Conservation (phyloP, 805 yeast species). For the Kazachstania taianensis region DNA sequence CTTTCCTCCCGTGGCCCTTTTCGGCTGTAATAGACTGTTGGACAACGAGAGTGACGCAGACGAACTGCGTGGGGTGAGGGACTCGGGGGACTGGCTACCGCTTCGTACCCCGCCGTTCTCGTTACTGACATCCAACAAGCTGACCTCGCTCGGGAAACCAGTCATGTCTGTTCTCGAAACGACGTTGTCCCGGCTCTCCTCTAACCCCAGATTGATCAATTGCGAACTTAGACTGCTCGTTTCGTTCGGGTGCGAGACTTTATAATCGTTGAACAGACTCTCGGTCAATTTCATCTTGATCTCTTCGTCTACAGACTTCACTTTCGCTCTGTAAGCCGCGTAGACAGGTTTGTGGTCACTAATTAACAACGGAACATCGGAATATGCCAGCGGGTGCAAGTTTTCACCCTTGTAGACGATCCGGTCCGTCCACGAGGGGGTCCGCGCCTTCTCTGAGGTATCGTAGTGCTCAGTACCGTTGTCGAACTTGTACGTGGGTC, state of each 20-base stretch:
- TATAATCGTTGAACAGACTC: constrained; percentile 50
- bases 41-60: constrained; percentile 2
- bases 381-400: constrained; percentile 57
- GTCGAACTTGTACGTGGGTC: constrained; percentile 90
- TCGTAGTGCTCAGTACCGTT: constrained; percentile 75
- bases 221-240: constrained; percentile 13
- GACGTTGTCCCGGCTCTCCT: constrained; percentile 2
- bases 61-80: constrained; percentile 4
- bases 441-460: constrained; percentile 81
- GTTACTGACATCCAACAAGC: constrained; percentile 9
- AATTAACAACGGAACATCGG: constrained; percentile 49
- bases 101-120: not conserved
- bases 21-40: constrained; percentile 6
- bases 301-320: constrained; percentile 58
- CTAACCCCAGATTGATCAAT: constrained; percentile 11
- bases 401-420: constrained; percentile 54
- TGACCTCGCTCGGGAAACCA: constrained; percentile 3
- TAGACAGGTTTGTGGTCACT: constrained; percentile 94
- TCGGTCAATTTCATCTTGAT: constrained; percentile 45
- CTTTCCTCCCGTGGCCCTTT: too few species aligned
- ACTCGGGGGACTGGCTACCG: not conserved
- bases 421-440: constrained; percentile 96
- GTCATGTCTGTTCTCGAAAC: not conserved
- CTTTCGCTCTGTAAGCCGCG: constrained; percentile 60
- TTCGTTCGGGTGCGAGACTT: constrained; percentile 29